Base-by-base conservation (phyloP, 139 green algal genomes). In the Chlorella sorokiniana region DNA sequence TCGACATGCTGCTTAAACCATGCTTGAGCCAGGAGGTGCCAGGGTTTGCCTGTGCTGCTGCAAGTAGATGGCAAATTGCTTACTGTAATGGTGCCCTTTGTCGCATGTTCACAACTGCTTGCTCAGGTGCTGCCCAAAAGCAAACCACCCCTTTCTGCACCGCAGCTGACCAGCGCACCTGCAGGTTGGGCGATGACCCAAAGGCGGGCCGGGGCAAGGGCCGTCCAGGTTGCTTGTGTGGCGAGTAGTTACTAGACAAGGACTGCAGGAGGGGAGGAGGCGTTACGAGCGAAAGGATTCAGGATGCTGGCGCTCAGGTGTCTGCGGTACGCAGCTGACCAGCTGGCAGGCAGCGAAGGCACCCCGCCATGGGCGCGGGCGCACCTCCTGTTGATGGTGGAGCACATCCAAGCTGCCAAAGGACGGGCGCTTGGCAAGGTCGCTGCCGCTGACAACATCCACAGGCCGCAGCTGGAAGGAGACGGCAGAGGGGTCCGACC, bases 401-500 rank as follows among this genome's bases (percentile, higher is more conserved):
- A 83, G 44, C 16, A 69, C 83, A 52, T 89, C 84, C 51, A 87
- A 41, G 69, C 70, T 84, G 54, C 84, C 83, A 61, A 88, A 91
- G 25, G 85, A 90, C 14, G 84, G 78, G 29, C 78, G 78, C 40
- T 82, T 65, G 68, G 77, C 79, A 6, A 86, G 29, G 45, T 76
- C 64, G 38, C 56, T 74, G 56, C 33, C 68, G 38, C 76, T 82
- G 18, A 79, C 75, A 33, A 98, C 94, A 62, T 97, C 93, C 1
- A 98, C 94, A 3, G 89, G 87, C 9, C 95, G 87, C 40, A 98
- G 92, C 51, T 95, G 93, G 71, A 98, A 98, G 0, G 88, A 94
- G 10, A 97, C 93, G 6, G 91, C 92, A 38, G 84, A 90, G 3
- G 92, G 93, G 86, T 96, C 93, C 23, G 84, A 69, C 22, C 91